These are phyloP conservation scores for Erigeron philadelphicus DNA, from an alignment of 140 eudicot genomes.

Conservation along the genomic window DNA sequence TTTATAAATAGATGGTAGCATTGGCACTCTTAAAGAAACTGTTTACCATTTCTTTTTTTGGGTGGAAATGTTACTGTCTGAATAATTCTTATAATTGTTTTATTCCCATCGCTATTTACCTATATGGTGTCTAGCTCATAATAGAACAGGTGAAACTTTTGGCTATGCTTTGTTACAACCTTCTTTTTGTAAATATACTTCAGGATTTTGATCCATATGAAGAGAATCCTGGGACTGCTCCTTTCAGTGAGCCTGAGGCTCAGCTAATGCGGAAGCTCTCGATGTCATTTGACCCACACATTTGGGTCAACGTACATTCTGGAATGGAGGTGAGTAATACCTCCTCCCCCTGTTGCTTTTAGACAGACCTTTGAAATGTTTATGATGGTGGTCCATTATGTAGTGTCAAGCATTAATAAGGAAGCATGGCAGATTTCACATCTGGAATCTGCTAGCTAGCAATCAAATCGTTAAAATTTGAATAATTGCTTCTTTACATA, in stretches of 20 bases:
- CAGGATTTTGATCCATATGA: conserved; percentile 97
- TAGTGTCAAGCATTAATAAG: background rate
- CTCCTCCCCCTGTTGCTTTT: background rate
- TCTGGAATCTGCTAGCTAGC: background rate
- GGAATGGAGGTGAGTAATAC: conserved; percentile 79
- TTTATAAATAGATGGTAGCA: background rate
- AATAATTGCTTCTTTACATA: conserved; percentile 6
- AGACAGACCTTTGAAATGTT: background rate
- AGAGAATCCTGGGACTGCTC: conserved; percentile 83
- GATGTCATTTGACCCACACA: conserved; percentile 77
- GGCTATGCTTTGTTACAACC: conserved; percentile 4
- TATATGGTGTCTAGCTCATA: background rate
- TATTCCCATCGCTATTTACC: background rate
- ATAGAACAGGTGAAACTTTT: background rate
- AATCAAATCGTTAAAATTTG: background rate
- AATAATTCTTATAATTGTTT: conserved; percentile 6
- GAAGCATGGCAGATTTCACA: background rate
- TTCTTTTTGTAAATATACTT: conserved; percentile 13
- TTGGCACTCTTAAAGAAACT: background rate
- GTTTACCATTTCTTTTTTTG: background rate
- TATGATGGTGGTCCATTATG: conserved; percentile 18
- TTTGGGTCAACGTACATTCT: conserved; percentile 94
- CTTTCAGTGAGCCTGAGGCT: conserved; percentile 95
- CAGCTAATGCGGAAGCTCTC: conserved; percentile 82
- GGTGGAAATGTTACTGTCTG: background rate